Evolutionary conservation across 2,329 filamentous ascomycete genomes (phyloP).

Genomic region (Aspergillus novoparasiticus): DNA sequence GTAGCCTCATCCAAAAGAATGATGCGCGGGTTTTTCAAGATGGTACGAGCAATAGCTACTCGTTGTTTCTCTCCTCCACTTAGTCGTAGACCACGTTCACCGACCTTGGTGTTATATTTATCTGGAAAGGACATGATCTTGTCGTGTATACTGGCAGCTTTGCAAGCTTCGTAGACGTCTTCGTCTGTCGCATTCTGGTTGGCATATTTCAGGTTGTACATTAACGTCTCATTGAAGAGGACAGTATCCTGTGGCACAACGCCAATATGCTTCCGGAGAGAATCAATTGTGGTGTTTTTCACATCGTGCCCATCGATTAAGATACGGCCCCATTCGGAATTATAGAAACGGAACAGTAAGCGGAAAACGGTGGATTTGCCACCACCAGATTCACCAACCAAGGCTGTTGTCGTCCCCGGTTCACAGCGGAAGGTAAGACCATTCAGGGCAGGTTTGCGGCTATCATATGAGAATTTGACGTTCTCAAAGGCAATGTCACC

Average conservation of each 20-base stretch:
- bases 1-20: slow-evolving; percentile 94
- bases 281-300: slow-evolving; percentile 86
- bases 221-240: slow-evolving; percentile 88
- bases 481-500: slow-evolving; percentile 86
- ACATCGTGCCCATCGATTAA: slow-evolving; percentile 83
- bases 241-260: slow-evolving; percentile 97
- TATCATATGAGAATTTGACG: slow-evolving; percentile 88
- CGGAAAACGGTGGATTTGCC: slow-evolving; percentile 97
- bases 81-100: slow-evolving; percentile 81
- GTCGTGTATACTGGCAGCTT: slow-evolving; percentile 87
- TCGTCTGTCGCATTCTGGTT: slow-evolving; percentile 79
- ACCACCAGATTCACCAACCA: slow-evolving; percentile 94
- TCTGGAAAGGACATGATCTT: slow-evolving; percentile 89
- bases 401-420: slow-evolving; percentile 90
- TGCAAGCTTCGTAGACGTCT: slow-evolving; percentile 78
- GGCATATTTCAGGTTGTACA: slow-evolving; percentile 93
- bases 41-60: slow-evolving; percentile 89
- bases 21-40: slow-evolving; percentile 87
- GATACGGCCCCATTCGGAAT: slow-evolving; percentile 76
- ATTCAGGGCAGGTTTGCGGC: slow-evolving; percentile 79
- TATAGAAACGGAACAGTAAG: slow-evolving; percentile 95
- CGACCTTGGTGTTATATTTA: slow-evolving; percentile 85
- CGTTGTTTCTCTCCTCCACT: slow-evolving; percentile 93
- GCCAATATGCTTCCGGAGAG: slow-evolving; percentile 85
- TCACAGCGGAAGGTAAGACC: slow-evolving; percentile 81